Base-by-base conservation (phyloP, 805 yeast species). In the Jamesozyma lodderae region DNA sequence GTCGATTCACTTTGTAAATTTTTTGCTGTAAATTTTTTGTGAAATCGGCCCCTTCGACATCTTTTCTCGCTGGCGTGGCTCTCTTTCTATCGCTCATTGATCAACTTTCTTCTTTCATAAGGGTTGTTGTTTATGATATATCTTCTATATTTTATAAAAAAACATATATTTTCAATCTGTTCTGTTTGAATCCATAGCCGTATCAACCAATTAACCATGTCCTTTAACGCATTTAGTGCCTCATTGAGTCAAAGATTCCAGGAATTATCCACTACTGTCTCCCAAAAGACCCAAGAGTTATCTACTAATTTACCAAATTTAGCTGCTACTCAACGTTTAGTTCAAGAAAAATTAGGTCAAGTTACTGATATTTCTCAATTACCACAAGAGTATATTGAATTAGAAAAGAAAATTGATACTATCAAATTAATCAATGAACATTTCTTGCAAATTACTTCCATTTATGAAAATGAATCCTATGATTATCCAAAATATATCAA, bases 361-460 rank as follows among this genome's bases (percentile, higher is more conserved):
- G 83, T 79, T 27, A 85, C 80, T 37, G 94, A 85, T 55, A 80
- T 82, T 52, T 80, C 90, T 39, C 88, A 84, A 55, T 70, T 85
- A 46, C 95, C 95, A 23, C 76, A 78, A 41, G 95, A 85, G 59
- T 85, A 83, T 58, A 64, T 79, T 37, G 79, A 77, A 42, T 71
- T 84, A 47, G 94, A 85, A 62, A 67, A 69, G 45, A 77, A 75
- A 52, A 75, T 83, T 42, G 94, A 84, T 50, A 73, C 81, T 42
- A 70, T 84, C 59, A 77, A 80, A 64, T 63, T 70, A 34, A 77
- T 83, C 40, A 82, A 81, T 68, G 70, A 66, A 47, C 70, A 72
- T 52, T 60, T 77, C 42, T 61, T 76, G 25, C 59, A 72, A 16
- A 75, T 77, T 31, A 68, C 80, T 16, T 49, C 65, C 14, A 61